Evolutionary conservation across 257 asterid species (phyloP).

Genomic region (Solanum chiquidenum): DNA sequence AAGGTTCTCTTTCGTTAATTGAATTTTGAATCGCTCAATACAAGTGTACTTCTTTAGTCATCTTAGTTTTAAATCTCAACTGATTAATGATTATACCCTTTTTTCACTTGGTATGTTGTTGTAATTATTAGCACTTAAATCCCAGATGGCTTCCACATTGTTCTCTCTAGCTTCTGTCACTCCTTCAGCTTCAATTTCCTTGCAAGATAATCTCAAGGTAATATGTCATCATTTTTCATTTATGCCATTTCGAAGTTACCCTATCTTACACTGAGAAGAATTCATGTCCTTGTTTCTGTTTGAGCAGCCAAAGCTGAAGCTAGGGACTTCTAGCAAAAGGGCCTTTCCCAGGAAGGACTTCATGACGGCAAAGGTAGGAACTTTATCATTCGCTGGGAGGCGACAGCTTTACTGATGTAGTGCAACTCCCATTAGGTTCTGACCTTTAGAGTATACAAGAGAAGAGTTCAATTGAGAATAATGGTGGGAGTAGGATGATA

Average conservation of each 20-base stretch:
- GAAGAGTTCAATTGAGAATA: background rate
- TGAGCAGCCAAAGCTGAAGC: slow-evolving; percentile 36
- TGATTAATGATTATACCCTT: background rate
- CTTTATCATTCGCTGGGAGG: background rate
- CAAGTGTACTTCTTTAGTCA: background rate
- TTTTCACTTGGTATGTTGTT: background rate
- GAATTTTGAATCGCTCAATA: background rate
- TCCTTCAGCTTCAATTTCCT: slow-evolving; percentile 16
- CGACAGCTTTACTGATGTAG: background rate
- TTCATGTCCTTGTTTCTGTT: background rate
- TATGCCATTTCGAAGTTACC: background rate
- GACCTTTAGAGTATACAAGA: background rate
- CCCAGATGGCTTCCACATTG: slow-evolving; percentile 38
- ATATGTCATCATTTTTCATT: background rate
- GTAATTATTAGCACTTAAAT: background rate
- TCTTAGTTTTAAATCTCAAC: background rate
- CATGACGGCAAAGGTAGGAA: slow-evolving; percentile 32
- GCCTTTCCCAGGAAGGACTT: slow-evolving; percentile 24
- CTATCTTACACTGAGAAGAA: background rate
- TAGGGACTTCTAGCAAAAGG: slow-evolving; percentile 22
- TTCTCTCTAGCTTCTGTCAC: slow-evolving; percentile 34
- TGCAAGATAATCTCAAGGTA: slow-evolving; percentile 34
- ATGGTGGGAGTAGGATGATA: background rate
- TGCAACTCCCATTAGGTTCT: background rate
- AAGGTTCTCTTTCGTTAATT: background rate